Base-by-base conservation (phyloP, 768 basidiomycete genomes). In the Cystobasidium onofrii region DNA sequence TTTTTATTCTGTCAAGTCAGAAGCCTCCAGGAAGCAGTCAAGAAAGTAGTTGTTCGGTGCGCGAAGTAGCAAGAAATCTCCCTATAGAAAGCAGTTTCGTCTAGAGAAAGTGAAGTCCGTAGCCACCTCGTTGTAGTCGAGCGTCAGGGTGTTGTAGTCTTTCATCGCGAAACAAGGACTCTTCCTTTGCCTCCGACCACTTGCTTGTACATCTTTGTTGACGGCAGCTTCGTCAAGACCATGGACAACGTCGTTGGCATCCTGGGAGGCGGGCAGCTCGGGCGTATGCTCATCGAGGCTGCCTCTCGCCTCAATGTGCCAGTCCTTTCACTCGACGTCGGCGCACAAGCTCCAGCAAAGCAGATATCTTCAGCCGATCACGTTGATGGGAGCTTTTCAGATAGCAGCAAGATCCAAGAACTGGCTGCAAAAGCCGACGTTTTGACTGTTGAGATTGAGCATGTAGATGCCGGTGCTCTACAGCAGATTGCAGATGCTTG, bases 361-460 rank as follows among this genome's bases (percentile, higher is more conserved):
- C 94, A 95, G 80, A 83, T 95, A 76, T 75, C 78, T 13, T 80
- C 83, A 1, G 71, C 67, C 25, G 52, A 65, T 33, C 95, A 98
- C 79, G 83, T 94, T 78, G 90, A 97, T 77, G 95, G 95, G 60
- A 89, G 91, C 3, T 98, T 96, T 82, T 82, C 89, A 29, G 89
- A 93, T 79, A 85, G 89, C 0, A 82, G 81, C 15, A 88, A 89
- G 79, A 95, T 99, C 77, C 85, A 84, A 52, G 85, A 90, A 75
- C 86, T 99, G 43, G 92, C 93, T 0, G 75, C 80, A 15, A 87
- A 87, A 79, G 93, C 90, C 34, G 90, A 97, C 78, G 83, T 98
- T 39, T 83, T 98, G 62, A 98, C 95, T 0, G 88, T 95, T 64
- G 95, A 99, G 84, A 98, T 97, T 39, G 95, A 99, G 82, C 96